Evolutionary conservation across 2,329 filamentous ascomycete genomes (phyloP).

Genomic region (Cladosporium oxysporum): DNA sequence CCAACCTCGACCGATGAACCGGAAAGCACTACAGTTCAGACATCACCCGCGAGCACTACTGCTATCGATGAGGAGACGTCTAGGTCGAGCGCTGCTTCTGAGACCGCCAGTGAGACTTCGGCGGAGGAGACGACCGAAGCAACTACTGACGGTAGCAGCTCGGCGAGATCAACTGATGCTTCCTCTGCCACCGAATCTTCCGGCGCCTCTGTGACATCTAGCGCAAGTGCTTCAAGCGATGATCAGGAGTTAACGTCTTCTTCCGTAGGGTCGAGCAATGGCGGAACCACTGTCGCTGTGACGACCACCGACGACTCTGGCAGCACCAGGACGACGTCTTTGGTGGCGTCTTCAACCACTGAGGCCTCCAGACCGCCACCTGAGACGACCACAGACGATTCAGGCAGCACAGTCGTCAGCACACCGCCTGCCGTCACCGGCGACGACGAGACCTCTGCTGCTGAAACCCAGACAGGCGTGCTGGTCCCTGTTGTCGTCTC

Average conservation of each 20-base stretch:
- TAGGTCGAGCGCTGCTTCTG: slow-evolving; percentile 9
- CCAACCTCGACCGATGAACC: slow-evolving; percentile 9
- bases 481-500: slow-evolving; percentile 44
- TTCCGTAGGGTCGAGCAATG: slow-evolving; percentile 17
- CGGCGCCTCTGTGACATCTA: slow-evolving; percentile 21
- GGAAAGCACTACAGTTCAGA: slow-evolving; percentile 19
- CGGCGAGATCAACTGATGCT: slow-evolving; percentile 5
- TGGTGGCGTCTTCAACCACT: slow-evolving; percentile 26
- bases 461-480: slow-evolving; percentile 33
- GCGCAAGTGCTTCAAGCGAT: slow-evolving; percentile 16
- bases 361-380: slow-evolving; percentile 25
- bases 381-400: slow-evolving; percentile 25
- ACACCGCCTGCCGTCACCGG: slow-evolving; percentile 26
- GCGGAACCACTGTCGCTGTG: slow-evolving; percentile 27
- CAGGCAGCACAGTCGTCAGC: slow-evolving; percentile 24
- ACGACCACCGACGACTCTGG: slow-evolving; percentile 32
- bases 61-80: slow-evolving; percentile 10
- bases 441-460: slow-evolving; percentile 3
- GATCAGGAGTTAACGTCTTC: slow-evolving; percentile 21
- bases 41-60: slow-evolving; percentile 13
- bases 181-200: slow-evolving; percentile 20
- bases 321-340: slow-evolving; percentile 26
- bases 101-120: slow-evolving; percentile 14
- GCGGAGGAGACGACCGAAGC: slow-evolving; percentile 11
- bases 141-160: slow-evolving; percentile 11